Evolutionary conservation across 169 alveolate genomes (phyloP), one percentile per base, ranked within the genome.

Genomic region (Babesia ovata): DNA sequence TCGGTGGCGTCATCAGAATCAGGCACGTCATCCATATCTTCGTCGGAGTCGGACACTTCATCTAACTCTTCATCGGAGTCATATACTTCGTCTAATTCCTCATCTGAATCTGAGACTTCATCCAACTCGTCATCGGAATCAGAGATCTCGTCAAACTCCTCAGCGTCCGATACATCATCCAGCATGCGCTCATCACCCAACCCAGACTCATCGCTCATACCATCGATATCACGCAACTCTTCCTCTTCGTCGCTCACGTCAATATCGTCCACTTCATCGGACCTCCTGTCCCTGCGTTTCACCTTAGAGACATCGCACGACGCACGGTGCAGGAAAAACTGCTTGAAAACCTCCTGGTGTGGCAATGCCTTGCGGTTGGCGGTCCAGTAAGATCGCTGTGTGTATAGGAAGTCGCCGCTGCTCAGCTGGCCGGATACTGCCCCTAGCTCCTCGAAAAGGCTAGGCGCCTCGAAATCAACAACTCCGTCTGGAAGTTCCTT

Each of bases 261-360:
- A 7, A 61, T 12, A 24, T 16, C 52, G 63, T 52, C 70, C 4
- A 21, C 16, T 46, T 75, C 59, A 3, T 57, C 70, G 26, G 28
- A 17, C n/a, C 12, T 28, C 26, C 24, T 8, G 24, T 11, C 71
- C 50, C 45, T 46, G 29, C 45, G 26, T 11, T 21, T 21, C 42
- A 45, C 54, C 19, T 16, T 22, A 45, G 21, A 11, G 33, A n/a
- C 22, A 24, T 71, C 76, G 57, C 50, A 21, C n/a, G 29, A 29
- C 12, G 70, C 28, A 22, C 54, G 52, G 48, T 60, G 36, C 50
- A 60, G 56, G 72, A 19, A 65, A 63, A 69, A 81, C 44, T 46
- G 78, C 69, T 81, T 60, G 61, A 72, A 81, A 17, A 77, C 58
- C n/a, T 29, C 33, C 59, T 81, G 85, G 67, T 81, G 79, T 26